Percentiles rank a stretch among this genome's conserved stretches.
These are phyloP conservation scores for Geotrichum histeridarum DNA, from an alignment of 1,139 yeast species.

Conservation along the genomic window DNA sequence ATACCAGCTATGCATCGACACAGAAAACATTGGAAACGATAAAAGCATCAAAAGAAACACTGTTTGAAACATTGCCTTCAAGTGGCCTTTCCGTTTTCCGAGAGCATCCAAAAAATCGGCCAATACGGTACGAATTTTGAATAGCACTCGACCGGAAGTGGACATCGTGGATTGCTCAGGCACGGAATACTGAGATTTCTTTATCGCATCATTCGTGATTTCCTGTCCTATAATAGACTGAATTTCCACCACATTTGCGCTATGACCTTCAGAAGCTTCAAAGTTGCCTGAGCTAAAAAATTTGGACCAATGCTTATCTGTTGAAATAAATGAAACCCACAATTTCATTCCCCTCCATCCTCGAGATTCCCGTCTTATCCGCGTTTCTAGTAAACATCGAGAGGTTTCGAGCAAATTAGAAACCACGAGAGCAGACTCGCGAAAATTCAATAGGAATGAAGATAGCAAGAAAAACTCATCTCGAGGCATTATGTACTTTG, in stretches of 20 bases:
- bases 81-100: conserved; percentile 35
- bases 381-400: conserved; percentile 33
- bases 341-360: conserved; percentile 40
- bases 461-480: conserved; percentile 48
- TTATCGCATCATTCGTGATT: not conserved
- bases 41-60: conserved; percentile 44
- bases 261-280: conserved; percentile 28
- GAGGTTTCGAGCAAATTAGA: conserved; percentile 37
- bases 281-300: conserved; percentile 35
- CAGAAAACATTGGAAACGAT: conserved; percentile 48
- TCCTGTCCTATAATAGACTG: conserved; percentile 7
- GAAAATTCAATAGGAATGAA: conserved; percentile 45
- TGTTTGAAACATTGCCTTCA: conserved; percentile 45
- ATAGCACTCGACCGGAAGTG: not conserved
- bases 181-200: conserved; percentile 1
- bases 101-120: conserved; percentile 30
- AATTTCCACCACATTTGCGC: conserved; percentile 21
- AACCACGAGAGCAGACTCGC: conserved; percentile 39
- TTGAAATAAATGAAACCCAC: conserved; percentile 43
- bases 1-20: conserved; percentile 45
- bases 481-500: conserved; percentile 39
- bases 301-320: conserved; percentile 34
- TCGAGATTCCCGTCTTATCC: conserved; percentile 36
- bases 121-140: conserved; percentile 12
- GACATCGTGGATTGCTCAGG: conserved; percentile 4